A percentile compares a stretch with the other conserved stretches of the same genome.
phyloP scores from a whole-genome alignment of 2,329 filamentous ascomycete species.

The Rutstroemia sp. region DNA sequence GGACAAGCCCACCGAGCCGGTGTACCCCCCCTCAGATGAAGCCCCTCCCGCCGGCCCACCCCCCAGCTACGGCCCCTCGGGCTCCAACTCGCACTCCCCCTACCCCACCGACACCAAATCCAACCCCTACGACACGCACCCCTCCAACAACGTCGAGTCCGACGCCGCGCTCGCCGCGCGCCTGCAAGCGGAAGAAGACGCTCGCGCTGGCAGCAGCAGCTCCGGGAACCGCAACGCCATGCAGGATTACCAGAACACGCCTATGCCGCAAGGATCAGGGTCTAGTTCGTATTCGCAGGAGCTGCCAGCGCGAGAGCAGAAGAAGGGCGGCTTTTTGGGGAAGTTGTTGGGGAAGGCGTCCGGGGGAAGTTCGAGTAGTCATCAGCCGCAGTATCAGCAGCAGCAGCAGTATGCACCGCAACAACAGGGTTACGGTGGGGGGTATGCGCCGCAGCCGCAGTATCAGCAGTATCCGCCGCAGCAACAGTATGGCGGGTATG shows the following conservation, averaged over 20 bases:
- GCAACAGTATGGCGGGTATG: slow-evolving; percentile 32
- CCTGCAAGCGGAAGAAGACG: slow-evolving; percentile 79
- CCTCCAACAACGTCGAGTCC: slow-evolving; percentile 37
- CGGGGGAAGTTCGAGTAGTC: slow-evolving; percentile 11
- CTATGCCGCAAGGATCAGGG: slow-evolving; percentile 20
- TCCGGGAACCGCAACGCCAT: slow-evolving; percentile 13
- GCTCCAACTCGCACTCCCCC: background rate
- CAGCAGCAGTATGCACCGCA: slow-evolving; percentile 13
- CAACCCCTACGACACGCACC: slow-evolving; percentile 55
- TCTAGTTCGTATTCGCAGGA: slow-evolving; percentile 17
- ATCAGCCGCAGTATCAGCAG: slow-evolving; percentile 27
- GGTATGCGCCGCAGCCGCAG: slow-evolving; percentile 13
- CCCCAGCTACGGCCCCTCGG: slow-evolving; percentile 42
- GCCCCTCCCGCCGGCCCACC: slow-evolving; percentile 52
- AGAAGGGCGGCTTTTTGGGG: slow-evolving; percentile 41
- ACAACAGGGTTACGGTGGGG: slow-evolving; percentile 7
- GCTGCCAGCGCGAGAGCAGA: slow-evolving; percentile 37
- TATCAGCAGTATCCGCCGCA: slow-evolving; percentile 32
- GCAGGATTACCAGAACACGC: slow-evolving; percentile 23
- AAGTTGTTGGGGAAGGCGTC: slow-evolving; percentile 39
- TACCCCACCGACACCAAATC: slow-evolving; percentile 47
- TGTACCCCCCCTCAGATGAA: slow-evolving; percentile 49
- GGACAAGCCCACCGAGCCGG: slow-evolving; percentile 71
- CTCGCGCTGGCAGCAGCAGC: slow-evolving; percentile 35
- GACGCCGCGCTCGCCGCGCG: slow-evolving; percentile 69